Base-by-base conservation (phyloP, 2,329 filamentous ascomycete genomes). In the Pezicula carpinea region DNA sequence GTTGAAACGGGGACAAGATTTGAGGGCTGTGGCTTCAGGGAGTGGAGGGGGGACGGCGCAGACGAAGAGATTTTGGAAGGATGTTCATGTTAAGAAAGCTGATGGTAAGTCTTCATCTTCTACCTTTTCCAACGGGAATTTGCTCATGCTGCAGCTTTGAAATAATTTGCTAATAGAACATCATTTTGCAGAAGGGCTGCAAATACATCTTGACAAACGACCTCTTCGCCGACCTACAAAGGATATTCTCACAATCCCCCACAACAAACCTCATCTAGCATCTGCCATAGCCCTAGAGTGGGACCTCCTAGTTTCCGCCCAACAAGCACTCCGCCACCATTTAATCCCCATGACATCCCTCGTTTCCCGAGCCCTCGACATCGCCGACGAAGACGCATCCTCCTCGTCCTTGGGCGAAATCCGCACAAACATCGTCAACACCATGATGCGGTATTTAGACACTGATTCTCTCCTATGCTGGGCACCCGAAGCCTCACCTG, bases 381-480 rank as follows among this genome's bases (percentile, higher is more conserved):
- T 97, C 46, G 74, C 74, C 40, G 75, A 75, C 17, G 85, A 89
- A 56, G 88, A 95, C 55, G 51, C 50, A 21, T 19, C 51, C 6
- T 23, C 50, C 3, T 29, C 48, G 6, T 64, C 64, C 0, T 54
- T 67, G 8, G 74, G 72, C 3, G 71, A 73, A 19, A 74, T 86
- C 32, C 77, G 91, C 31, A 64, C 76, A 0, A 71, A 77, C 34
- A 82, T 96, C 39, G 70, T 85, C 14, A 73, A 71, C 15, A 83
- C 81, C 53, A 70, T 93, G 43, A 79, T 97, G 75, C 80, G 86
- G 39, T 97, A 97, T 66, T 77, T 99, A 21, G 83, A 90, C 59
- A 97, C 93, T 1, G 93, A 99, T 69, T 91, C 89, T 0, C 71
- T 97, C 31, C 80, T 99, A 2, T 97, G 92, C 77, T 96, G 90